Conservation (phyloP, 192 early-diverging fungal genomes). For the Coemansia sp. region DNA sequence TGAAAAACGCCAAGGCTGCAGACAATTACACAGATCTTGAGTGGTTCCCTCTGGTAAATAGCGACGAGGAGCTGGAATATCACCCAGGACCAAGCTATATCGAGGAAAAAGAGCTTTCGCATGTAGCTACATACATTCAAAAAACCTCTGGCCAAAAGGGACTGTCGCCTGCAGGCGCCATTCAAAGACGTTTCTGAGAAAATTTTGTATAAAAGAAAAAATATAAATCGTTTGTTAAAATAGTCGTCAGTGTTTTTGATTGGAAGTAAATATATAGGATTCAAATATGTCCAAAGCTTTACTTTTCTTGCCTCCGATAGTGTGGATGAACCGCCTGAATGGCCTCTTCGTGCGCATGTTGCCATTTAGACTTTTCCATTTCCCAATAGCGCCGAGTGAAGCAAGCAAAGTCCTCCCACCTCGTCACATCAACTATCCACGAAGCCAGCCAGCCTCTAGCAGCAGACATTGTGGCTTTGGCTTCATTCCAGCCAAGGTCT, state of each 20-base stretch:
- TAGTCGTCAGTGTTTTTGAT: no score
- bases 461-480: constrained; percentile 5
- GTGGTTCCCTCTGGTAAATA: constrained; percentile 46
- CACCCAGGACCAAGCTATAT: constrained; percentile 41
- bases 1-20: constrained; percentile 35
- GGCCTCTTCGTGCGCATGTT: constrained; percentile 25
- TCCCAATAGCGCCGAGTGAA: constrained; percentile 9
- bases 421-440: constrained; percentile 11
- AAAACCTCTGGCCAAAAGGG: constrained; percentile 26
- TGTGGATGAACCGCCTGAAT: constrained; percentile 44
- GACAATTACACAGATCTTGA: constrained; percentile 52
- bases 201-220: background rate
- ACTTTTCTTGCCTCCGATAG: constrained; percentile 9
- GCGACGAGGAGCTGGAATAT: constrained; percentile 29
- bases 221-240: background rate
- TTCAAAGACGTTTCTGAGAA: constrained; percentile 10
- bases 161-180: constrained; percentile 5
- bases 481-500: constrained; percentile 11
- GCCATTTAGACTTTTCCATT: constrained; percentile 34
- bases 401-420: constrained; percentile 15
- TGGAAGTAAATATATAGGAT: no score
- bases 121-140: constrained; percentile 39
- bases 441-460: constrained; percentile 6
- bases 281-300: no score
- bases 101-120: constrained; percentile 41